phyloP scores from a whole-genome alignment of 768 basidiomycete species.

The Boletus barrowsii region DNA sequence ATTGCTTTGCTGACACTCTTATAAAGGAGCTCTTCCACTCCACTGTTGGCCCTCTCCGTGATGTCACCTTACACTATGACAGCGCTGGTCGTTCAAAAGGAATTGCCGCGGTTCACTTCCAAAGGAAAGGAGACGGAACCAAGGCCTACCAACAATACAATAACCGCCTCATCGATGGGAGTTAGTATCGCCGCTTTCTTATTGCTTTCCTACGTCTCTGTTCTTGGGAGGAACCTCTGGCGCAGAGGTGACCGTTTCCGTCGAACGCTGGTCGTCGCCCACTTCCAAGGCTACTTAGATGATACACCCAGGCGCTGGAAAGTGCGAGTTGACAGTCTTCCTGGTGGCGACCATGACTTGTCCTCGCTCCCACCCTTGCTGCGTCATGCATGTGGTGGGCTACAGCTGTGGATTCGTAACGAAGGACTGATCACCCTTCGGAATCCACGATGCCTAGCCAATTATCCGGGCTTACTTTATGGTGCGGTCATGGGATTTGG shows the following conservation, averaged over 20 bases:
- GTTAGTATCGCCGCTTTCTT: conserved; percentile 81
- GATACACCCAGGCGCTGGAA: conserved; percentile 27
- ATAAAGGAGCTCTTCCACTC: conserved; percentile 85
- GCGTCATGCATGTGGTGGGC: conserved; percentile 19
- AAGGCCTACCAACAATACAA: conserved; percentile 95
- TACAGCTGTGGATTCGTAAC: conserved; percentile 20
- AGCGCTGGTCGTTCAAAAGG: conserved; percentile 86
- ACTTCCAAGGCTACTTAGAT: conserved; percentile 21
- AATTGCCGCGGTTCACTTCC: conserved; percentile 82
- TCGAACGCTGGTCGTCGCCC: conserved; percentile 23
- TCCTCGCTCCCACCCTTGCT: conserved; percentile 26
- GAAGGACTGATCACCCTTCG: conserved; percentile 31
- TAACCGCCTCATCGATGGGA: conserved; percentile 99
- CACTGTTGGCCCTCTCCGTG: conserved; percentile 84
- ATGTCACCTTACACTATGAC: conserved; percentile 86
- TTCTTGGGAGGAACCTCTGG: conserved; percentile 20
- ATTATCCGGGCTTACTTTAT: conserved; percentile 24
- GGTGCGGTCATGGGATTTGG: conserved; percentile 33
- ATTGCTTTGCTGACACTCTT: conserved; percentile 2
- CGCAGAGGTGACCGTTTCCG: conserved; percentile 19
- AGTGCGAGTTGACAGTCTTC: conserved; percentile 29
- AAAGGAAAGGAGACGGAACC: conserved; percentile 81
- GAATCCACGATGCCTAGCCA: conserved; percentile 24
- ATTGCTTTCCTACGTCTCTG: conserved; percentile 32
- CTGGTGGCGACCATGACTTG: conserved; percentile 29